phyloP scores from a whole-genome alignment of 2,329 filamentous ascomycete genomes.

The Apiospora arundinis region DNA sequence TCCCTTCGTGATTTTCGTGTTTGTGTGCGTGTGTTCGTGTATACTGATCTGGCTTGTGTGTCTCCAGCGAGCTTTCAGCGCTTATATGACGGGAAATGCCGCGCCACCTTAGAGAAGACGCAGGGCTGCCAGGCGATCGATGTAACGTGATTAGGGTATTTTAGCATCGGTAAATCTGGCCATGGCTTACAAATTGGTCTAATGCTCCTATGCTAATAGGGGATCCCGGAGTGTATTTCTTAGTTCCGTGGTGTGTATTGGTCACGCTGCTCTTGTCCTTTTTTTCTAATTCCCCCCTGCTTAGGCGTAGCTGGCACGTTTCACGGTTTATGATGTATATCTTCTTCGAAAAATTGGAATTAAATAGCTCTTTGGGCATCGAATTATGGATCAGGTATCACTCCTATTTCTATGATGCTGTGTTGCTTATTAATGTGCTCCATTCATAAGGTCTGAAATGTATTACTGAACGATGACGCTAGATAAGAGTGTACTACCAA shows the following conservation, averaged over 20 bases:
- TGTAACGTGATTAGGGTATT: background rate
- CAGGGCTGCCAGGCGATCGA: too few relatives aligned
- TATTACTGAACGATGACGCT: background rate
- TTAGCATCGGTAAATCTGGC: background rate
- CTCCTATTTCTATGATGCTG: background rate
- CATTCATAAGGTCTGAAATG: background rate
- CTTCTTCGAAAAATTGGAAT: slow-evolving; percentile 4
- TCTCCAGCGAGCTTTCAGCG: slow-evolving; percentile 57
- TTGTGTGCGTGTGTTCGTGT: background rate
- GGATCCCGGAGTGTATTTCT: background rate
- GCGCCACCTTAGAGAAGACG: slow-evolving; percentile 36
- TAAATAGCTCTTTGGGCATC: background rate
- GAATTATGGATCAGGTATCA: background rate
- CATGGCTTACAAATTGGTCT: background rate
- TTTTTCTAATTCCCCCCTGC: background rate
- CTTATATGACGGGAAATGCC: slow-evolving; percentile 57
- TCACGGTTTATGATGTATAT: background rate
- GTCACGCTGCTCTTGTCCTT: background rate
- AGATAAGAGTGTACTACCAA: background rate
- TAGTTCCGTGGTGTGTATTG: background rate
- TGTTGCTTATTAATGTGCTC: background rate
- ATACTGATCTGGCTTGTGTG: slow-evolving; percentile 24
- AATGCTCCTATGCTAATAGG: background rate
- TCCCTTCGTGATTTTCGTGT: background rate
- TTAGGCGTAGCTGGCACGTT: background rate